These are phyloP conservation scores for Parietaria judaica DNA, from an alignment of 306 rosid species.

Conservation along the genomic window DNA sequence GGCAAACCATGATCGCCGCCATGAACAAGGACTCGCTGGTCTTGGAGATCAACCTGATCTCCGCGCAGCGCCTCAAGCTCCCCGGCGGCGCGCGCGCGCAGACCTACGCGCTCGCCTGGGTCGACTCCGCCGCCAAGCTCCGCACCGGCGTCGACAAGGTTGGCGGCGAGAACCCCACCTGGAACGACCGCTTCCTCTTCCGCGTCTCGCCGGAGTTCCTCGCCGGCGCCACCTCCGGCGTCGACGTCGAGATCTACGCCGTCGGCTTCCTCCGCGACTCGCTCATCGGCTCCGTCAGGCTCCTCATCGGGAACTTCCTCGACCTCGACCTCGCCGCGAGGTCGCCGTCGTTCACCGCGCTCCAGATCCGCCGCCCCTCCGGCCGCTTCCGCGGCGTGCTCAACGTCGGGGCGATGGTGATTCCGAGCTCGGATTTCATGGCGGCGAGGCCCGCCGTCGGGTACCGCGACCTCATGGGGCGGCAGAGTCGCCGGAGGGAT, in stretches of 20 bases:
- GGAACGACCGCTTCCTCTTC: conserved; percentile 93
- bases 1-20: conserved; percentile 12
- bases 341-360: conserved; percentile 56
- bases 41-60: conserved; percentile 87
- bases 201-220: conserved; percentile 60
- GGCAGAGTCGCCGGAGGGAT: conserved; percentile 8
- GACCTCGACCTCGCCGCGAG: conserved; percentile 8
- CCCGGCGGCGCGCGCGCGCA: conserved; percentile 41
- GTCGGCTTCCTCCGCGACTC: conserved; percentile 47
- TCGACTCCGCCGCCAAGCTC: conserved; percentile 48
- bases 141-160: conserved; percentile 54
- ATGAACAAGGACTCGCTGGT: conserved; percentile 25
- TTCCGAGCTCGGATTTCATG: conserved; percentile 36
- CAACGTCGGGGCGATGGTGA: conserved; percentile 55
- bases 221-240: conserved; percentile 57
- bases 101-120: conserved; percentile 70
- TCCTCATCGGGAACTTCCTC: conserved; percentile 56
- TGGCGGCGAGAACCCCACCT: conserved; percentile 69
- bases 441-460: conserved; percentile 55
- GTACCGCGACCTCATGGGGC: conserved; percentile 61
- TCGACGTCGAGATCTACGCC: conserved; percentile 61
- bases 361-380: conserved; percentile 71
- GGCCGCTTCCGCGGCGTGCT: conserved; percentile 78
- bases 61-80: conserved; percentile 64
- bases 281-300: conserved; percentile 59